A percentile compares a stretch with the other conserved stretches of the same genome.
Conservation (phyloP, 768 basidiomycete species). For the Rhodotorula diobovata region DNA sequence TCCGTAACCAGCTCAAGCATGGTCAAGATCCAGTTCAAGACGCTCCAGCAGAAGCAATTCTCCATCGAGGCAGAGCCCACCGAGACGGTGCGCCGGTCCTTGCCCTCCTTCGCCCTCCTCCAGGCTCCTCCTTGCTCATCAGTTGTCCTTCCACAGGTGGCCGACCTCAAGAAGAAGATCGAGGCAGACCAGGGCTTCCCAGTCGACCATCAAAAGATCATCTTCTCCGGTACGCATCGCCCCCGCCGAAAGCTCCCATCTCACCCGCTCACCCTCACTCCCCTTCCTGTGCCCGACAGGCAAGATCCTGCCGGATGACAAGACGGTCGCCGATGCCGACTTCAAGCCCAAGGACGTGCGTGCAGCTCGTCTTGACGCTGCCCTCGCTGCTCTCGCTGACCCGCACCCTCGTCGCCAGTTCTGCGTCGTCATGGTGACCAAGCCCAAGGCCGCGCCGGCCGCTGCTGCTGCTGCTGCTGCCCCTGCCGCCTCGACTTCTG, state of each 20-base stretch:
- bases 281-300: slow-evolving; percentile 55
- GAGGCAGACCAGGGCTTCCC: slow-evolving; percentile 67
- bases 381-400: neutral
- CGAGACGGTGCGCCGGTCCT: slow-evolving; percentile 10
- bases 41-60: slow-evolving; percentile 61
- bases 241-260: neutral
- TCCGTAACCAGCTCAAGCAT: neutral
- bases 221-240: slow-evolving; percentile 70
- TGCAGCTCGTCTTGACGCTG: neutral
- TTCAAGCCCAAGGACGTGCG: slow-evolving; percentile 87
- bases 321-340: slow-evolving; percentile 76
- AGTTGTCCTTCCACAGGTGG: slow-evolving; percentile 50
- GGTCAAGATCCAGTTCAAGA: slow-evolving; percentile 73
- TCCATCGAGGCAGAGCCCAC: slow-evolving; percentile 33
- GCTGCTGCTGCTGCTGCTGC: slow-evolving; percentile 12
- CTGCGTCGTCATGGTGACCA: slow-evolving; percentile 96
- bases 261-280: neutral
- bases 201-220: slow-evolving; percentile 77
- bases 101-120: neutral
- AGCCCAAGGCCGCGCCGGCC: slow-evolving; percentile 51
- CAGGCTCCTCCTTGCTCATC: neutral
- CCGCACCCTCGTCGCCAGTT: slow-evolving; percentile 51
- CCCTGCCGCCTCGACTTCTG: slow-evolving; percentile 12
- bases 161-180: slow-evolving; percentile 77
- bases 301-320: slow-evolving; percentile 82